phyloP scores from a whole-genome alignment of 2,329 filamentous ascomycete genomes.

The Penicillium expansum region DNA sequence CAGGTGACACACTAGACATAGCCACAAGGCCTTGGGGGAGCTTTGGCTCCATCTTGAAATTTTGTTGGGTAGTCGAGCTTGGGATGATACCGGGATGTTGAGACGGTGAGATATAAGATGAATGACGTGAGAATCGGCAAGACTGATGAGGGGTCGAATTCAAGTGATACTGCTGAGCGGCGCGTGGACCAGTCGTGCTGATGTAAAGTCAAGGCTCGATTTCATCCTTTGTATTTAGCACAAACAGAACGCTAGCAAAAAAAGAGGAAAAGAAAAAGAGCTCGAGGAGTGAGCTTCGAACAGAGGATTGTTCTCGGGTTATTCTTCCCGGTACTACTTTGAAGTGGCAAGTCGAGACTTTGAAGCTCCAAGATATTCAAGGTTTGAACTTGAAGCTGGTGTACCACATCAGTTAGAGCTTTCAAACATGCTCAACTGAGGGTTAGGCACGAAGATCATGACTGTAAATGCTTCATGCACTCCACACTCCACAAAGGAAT shows the following conservation, averaged over 20 bases:
- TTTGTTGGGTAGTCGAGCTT: not conserved
- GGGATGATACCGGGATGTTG: not conserved
- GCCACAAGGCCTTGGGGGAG: slow-evolving; percentile 45
- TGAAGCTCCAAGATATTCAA: not conserved
- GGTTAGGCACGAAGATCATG: not conserved
- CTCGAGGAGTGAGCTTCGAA: not conserved
- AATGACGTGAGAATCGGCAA: not conserved
- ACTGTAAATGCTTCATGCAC: not conserved
- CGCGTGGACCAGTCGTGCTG: not conserved
- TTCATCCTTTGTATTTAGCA: slow-evolving; percentile 5
- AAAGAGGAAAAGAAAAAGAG: not conserved
- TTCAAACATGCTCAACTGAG: not conserved
- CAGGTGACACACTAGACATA: slow-evolving; percentile 37
- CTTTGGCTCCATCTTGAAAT: slow-evolving; percentile 35
- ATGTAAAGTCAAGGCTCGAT: not conserved
- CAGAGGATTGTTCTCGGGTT: not conserved
- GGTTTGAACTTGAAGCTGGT: not conserved
- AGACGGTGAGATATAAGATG: not conserved
- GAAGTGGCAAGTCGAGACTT: not conserved
- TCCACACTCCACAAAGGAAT: not conserved
- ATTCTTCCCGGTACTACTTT: not conserved
- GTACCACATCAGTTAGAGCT: not conserved
- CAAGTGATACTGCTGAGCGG: not conserved
- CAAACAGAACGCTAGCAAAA: not conserved
- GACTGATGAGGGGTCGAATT: not conserved